Conservation (phyloP, 768 basidiomycete genomes). For the Leccinum arenicola region DNA sequence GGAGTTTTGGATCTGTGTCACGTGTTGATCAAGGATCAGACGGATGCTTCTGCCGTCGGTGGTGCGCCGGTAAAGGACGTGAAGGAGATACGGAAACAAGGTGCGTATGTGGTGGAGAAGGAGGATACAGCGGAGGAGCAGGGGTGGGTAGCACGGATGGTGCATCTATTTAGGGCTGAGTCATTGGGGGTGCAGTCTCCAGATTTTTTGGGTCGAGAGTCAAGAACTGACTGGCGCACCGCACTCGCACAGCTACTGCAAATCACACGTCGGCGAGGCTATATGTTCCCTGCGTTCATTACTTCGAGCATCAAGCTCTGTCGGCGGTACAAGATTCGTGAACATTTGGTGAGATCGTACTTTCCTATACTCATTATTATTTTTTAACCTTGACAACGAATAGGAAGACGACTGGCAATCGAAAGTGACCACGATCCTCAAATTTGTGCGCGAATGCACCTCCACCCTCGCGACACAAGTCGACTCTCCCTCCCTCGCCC, state of each 20-base stretch:
- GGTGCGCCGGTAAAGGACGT: slow-evolving; percentile 22
- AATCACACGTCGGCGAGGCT: slow-evolving; percentile 85
- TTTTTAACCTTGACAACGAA: too few species aligned
- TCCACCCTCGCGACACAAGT: slow-evolving; percentile 92
- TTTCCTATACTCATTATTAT: neutral
- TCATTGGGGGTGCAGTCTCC: slow-evolving; percentile 68
- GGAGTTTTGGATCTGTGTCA: slow-evolving; percentile 90
- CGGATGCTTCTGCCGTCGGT: slow-evolving; percentile 39
- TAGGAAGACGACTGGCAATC: slow-evolving; percentile 86
- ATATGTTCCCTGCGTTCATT: slow-evolving; percentile 43
- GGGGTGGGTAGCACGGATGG: slow-evolving; percentile 99
- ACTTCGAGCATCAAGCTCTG: slow-evolving; percentile 92
- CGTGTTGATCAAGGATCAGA: slow-evolving; percentile 87
- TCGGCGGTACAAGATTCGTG: slow-evolving; percentile 77
- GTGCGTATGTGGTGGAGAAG: slow-evolving; percentile 62
- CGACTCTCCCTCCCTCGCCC: slow-evolving; percentile 87
- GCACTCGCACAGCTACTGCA: slow-evolving; percentile 68
- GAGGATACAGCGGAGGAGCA: slow-evolving; percentile 98
- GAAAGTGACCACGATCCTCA: slow-evolving; percentile 85
- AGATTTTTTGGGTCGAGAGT: neutral
- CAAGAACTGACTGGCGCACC: neutral
- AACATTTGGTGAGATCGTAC: slow-evolving; percentile 50
- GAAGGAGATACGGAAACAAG: slow-evolving; percentile 53
- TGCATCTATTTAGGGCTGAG: slow-evolving; percentile 87
- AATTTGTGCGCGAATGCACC: slow-evolving; percentile 90